phyloP scores from a whole-genome alignment of 2,329 filamentous ascomycete species.

The Curvularia verruculosa region DNA sequence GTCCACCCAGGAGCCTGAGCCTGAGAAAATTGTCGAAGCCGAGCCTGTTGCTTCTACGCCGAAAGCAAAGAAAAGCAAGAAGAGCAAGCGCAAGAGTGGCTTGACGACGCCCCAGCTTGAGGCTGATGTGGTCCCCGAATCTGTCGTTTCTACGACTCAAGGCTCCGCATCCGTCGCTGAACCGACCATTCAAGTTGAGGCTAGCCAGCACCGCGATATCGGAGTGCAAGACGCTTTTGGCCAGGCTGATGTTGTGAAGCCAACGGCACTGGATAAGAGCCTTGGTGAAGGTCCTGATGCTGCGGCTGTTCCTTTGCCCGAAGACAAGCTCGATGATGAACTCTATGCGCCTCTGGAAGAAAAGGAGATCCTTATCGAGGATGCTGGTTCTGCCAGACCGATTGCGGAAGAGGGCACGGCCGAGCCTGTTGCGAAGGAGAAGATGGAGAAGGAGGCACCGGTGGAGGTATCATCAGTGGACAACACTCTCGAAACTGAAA shows the following conservation, averaged over 20 bases:
- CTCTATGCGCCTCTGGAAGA: constrained; percentile 1
- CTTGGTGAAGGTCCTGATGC: constrained; percentile 3
- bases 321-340: constrained; percentile 6
- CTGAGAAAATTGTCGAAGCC: neutral
- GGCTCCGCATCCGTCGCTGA: neutral
- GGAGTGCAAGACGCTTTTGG: neutral
- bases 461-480: neutral
- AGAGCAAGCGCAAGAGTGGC: constrained; percentile 13
- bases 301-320: constrained; percentile 8
- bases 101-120: constrained; percentile 5
- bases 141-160: neutral
- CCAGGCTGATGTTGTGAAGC: neutral
- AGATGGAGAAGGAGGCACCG: constrained; percentile 18
- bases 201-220: neutral
- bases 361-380: neutral
- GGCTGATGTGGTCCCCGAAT: constrained; percentile 4
- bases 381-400: neutral
- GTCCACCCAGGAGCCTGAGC: neutral
- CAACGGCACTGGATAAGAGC: neutral
- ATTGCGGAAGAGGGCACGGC: constrained; percentile 2
- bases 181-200: neutral
- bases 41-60: neutral
- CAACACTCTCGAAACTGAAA: neutral
- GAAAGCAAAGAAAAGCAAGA: constrained; percentile 14
- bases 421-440: neutral